Evolutionary conservation across 2,329 filamentous ascomycete genomes (phyloP).

Genomic region (Biscogniauxia sp.): DNA sequence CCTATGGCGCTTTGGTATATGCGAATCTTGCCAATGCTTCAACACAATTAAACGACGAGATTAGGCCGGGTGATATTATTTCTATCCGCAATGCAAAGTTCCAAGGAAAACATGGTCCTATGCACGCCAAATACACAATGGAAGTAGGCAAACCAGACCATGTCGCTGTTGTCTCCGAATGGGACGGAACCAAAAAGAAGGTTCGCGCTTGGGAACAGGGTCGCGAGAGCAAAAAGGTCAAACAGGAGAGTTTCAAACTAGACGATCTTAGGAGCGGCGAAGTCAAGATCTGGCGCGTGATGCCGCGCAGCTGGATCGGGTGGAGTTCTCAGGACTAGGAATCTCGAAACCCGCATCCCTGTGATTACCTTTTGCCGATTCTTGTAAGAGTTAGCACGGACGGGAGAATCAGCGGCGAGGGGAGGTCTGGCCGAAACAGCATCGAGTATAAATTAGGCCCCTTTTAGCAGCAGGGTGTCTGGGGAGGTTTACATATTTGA

Average conservation of each 20-base stretch:
- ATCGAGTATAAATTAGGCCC: constrained; percentile 16
- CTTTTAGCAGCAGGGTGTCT: constrained; percentile 1
- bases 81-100: constrained; percentile 91
- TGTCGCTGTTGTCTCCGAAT: constrained; percentile 88
- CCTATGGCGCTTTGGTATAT: constrained; percentile 91
- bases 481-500: constrained; percentile 1
- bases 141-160: constrained; percentile 90
- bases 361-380: constrained; percentile 28
- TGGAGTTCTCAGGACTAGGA: constrained; percentile 68
- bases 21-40: constrained; percentile 93
- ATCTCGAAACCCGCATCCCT: constrained; percentile 23
- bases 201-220: constrained; percentile 94
- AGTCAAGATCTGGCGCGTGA: constrained; percentile 95
- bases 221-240: constrained; percentile 87
- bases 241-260: constrained; percentile 89
- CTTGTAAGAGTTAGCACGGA: constrained; percentile 26
- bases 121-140: constrained; percentile 89
- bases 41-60: constrained; percentile 87
- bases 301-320: constrained; percentile 87
- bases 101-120: constrained; percentile 89
- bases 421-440: constrained; percentile 16
- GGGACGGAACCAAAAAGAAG: constrained; percentile 99
- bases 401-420: constrained; percentile 22
- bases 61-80: constrained; percentile 88
- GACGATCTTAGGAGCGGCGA: constrained; percentile 90